These are phyloP conservation scores for Besnoitia besnoiti DNA, from an alignment of 169 alveolate species.

Conservation along the genomic window DNA sequence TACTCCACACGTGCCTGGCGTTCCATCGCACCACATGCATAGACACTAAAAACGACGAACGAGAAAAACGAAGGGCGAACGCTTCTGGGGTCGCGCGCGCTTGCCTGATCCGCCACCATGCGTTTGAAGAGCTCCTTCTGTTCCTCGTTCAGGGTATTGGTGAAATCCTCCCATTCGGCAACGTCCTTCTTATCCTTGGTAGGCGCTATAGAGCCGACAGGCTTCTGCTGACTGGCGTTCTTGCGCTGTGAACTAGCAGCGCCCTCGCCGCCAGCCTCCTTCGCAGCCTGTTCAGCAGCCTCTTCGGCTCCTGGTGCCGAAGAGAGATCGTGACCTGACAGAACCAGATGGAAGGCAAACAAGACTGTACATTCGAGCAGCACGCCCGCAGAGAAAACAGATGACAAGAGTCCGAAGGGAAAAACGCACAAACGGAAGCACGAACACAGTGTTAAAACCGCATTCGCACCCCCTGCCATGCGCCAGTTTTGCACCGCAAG, in stretches of 20 bases:
- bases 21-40: no score
- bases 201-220: background rate
- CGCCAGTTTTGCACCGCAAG: background rate
- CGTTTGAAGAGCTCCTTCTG: constrained; percentile 45
- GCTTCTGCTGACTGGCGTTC: constrained; percentile 8
- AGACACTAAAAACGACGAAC: no score
- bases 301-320: background rate
- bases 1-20: no score
- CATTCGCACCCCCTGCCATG: no score
- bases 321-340: background rate
- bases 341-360: background rate
- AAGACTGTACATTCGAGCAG: no score
- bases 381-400: background rate
- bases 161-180: constrained; percentile 43
- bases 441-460: no score
- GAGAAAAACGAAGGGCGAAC: no score
- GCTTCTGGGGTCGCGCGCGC: no score
- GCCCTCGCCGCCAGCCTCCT: background rate
- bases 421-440: no score
- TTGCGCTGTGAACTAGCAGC: background rate
- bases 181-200: background rate
- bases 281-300: background rate
- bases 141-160: constrained; percentile 43
- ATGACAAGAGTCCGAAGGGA: no score
- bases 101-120: constrained; percentile 45